phyloP scores from a whole-genome alignment of 208 protist genomes.

The Acanthamoeba triangularis region DNA sequence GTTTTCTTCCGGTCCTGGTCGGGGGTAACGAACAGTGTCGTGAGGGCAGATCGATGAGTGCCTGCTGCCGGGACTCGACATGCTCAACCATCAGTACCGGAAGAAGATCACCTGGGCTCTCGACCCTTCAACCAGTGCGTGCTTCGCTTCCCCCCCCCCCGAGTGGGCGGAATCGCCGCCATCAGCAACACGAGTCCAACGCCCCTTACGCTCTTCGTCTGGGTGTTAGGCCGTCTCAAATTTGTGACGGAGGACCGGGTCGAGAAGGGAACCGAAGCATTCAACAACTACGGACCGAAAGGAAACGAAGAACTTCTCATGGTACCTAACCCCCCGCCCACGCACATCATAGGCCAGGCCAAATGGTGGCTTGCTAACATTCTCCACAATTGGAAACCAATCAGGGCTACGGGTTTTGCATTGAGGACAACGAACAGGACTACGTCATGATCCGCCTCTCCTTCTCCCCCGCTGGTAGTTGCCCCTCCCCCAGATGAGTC shows the following conservation, averaged over 20 bases:
- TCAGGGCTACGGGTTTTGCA: conserved; percentile 49
- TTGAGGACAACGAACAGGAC: conserved; percentile 45
- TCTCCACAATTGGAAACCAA: not conserved
- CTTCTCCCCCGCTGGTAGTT: not conserved
- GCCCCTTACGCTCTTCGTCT: not conserved
- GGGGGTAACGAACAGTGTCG: too few species aligned
- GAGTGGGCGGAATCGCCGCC: not conserved
- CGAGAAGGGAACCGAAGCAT: not conserved
- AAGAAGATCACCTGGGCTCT: conserved; percentile 49
- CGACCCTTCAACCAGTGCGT: not conserved
- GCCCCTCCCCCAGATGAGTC: too few species aligned
- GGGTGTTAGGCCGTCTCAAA: not conserved
- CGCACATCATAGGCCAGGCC: not conserved
- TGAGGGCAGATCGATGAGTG: not conserved
- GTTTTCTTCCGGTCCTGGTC: too few species aligned
- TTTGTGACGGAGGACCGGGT: conserved; percentile 26
- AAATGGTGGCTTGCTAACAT: not conserved
- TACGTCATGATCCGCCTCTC: conserved; percentile 39
- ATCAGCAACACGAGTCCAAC: not conserved
- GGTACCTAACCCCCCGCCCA: not conserved
- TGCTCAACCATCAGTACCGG: conserved; percentile 52
- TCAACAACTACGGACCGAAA: conserved; percentile 54
- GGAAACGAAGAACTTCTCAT: conserved; percentile 48
- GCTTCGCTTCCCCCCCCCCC: too few species aligned
- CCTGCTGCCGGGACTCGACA: conserved; percentile 10